Base-by-base conservation (phyloP, 768 basidiomycete species). In the Boletus eberwhitei region DNA sequence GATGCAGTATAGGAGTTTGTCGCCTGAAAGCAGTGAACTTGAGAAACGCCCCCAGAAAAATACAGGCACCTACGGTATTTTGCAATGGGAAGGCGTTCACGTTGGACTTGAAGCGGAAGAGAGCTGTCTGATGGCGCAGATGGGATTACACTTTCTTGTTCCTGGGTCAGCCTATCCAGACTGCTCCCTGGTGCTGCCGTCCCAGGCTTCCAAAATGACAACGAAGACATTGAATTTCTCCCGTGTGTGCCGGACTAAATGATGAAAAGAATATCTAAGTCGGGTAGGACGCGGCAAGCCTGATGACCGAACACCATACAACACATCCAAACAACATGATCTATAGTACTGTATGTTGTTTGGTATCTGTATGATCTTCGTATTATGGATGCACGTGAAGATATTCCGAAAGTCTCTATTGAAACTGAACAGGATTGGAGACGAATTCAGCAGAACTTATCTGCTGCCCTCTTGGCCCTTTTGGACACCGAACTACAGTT, bases 201-300 rank as follows among this genome's bases (percentile, higher is more conserved):
- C 16, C 93, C 93, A 5, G 93, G 93, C 69, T 92, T 93, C 93
- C 93, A 95, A 66, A 95, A 94, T 41, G 84, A 81, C 52, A 86
- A 72, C 19, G 81, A 76, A 37, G 68, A 67, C 81, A 84, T 83
- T 60, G 35, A 16, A 46, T 31, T 19, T 21, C 37, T 8, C 21
- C 14, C 2, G 32, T 22, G 12, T 32, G 34, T n/a, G 44, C 7
- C 40, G 29, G 35, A 16, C 39, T 34, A 14, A 2, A 40, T 26
- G 22, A 13, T 14, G 16, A 24, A 19, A n/a, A 17, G 22, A 22
- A 22, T 22, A 22, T 22, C 2, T 22, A 3, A 22, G 22, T n/a
- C n/a, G n/a, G n/a, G n/a, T n/a, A n/a, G n/a, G n/a, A n/a, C n/a
- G n/a, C n/a, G n/a, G n/a, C n/a, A n/a, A n/a, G n/a, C n/a, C n/a